These are phyloP conservation scores for Thielaviopsis populi DNA, from an alignment of 2,329 filamentous ascomycete species.

Conservation along the genomic window DNA sequence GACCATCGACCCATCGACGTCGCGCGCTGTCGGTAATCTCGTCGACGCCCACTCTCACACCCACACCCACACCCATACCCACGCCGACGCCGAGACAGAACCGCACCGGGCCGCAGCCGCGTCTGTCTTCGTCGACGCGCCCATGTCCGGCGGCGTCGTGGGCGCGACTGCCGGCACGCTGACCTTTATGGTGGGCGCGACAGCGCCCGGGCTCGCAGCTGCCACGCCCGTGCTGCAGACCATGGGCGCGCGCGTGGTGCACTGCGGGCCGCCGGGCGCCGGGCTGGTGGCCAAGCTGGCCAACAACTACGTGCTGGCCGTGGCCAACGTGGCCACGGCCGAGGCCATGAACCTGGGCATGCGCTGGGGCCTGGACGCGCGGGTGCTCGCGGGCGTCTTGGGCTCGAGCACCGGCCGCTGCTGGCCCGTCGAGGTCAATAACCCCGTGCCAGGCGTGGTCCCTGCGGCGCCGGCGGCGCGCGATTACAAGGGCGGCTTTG, in stretches of 20 bases:
- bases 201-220: constrained; percentile 36
- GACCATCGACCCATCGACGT: constrained; percentile 84
- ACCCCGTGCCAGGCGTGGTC: constrained; percentile 77
- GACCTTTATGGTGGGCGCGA: constrained; percentile 87
- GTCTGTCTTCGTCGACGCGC: constrained; percentile 67
- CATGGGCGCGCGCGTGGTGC: constrained; percentile 78
- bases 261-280: constrained; percentile 70
- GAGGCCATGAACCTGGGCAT: constrained; percentile 54
- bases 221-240: constrained; percentile 51
- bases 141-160: constrained; percentile 92
- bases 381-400: constrained; percentile 66
- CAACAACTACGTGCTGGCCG: constrained; percentile 90
- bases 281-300: constrained; percentile 86
- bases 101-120: background rate
- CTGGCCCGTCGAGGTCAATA: constrained; percentile 94
- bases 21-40: constrained; percentile 56
- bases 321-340: constrained; percentile 68
- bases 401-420: constrained; percentile 88
- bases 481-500: constrained; percentile 66
- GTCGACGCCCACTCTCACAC: constrained; percentile 47
- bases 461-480: constrained; percentile 58
- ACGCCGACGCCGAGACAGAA: background rate
- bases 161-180: constrained; percentile 75
- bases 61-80: too few relatives aligned
- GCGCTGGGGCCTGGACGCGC: constrained; percentile 42